These are phyloP conservation scores for Solanum bukasovii DNA, from an alignment of 257 asterid species.

Conservation along the genomic window DNA sequence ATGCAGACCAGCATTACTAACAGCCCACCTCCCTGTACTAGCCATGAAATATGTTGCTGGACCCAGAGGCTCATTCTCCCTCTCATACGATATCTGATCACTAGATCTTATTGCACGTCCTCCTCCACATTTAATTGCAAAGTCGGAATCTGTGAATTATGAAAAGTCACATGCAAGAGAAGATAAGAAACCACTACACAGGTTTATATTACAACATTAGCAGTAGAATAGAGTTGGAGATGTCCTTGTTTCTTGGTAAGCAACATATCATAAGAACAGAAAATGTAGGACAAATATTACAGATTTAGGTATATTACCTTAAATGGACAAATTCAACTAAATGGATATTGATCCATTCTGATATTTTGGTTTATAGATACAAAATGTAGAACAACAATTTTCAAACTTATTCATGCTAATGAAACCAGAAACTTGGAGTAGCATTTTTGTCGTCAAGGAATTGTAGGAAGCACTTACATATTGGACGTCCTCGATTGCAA, in stretches of 20 bases:
- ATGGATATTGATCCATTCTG: not conserved
- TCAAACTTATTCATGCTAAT: constrained; percentile 4
- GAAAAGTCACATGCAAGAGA: not conserved
- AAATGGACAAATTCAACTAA: not conserved
- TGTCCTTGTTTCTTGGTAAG: not conserved
- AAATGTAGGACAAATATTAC: not conserved
- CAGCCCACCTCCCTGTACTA: constrained; percentile 54
- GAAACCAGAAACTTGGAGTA: not conserved
- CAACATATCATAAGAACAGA: not conserved
- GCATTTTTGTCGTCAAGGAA: not conserved
- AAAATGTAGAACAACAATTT: not conserved
- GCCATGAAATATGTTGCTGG: constrained; percentile 53
- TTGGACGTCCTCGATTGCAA: constrained; percentile 48
- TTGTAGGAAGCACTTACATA: constrained; percentile 25
- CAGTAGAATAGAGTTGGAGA: not conserved
- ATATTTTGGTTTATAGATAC: not conserved
- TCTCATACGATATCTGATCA: constrained; percentile 27
- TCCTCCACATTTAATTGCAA: constrained; percentile 75
- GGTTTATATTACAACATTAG: not conserved
- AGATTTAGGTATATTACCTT: not conserved
- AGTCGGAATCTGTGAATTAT: constrained; percentile 42
- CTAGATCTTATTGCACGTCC: constrained; percentile 41
- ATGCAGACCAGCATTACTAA: constrained; percentile 69
- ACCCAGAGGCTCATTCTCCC: constrained; percentile 47
- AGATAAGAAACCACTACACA: not conserved